A percentile compares a stretch with the other conserved stretches of the same genome.
These are phyloP conservation scores for Claviceps purpurea DNA, from an alignment of 2,329 filamentous ascomycete species.

Conservation along the genomic window DNA sequence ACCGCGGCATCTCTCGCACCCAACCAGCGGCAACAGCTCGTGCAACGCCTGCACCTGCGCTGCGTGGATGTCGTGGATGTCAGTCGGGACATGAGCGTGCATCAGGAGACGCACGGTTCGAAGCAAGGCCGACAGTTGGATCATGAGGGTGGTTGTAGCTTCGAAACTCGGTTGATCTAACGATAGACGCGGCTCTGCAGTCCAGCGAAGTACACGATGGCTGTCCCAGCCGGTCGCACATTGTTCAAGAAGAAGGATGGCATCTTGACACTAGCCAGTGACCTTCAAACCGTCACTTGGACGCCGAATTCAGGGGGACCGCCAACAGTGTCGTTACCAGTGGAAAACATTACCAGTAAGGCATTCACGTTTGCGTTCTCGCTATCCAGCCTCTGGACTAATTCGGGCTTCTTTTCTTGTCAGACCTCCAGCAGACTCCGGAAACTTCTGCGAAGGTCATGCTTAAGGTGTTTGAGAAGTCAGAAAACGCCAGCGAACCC, in stretches of 20 bases:
- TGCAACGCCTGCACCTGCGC: not conserved
- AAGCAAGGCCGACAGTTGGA: not conserved
- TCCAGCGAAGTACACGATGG: constrained; percentile 27
- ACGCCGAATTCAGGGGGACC: constrained; percentile 53
- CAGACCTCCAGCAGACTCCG: constrained; percentile 90
- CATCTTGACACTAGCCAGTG: constrained; percentile 58
- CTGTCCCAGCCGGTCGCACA: constrained; percentile 49
- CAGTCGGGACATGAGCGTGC: not conserved
- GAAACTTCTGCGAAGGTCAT: constrained; percentile 81
- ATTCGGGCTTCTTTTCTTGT: not conserved
- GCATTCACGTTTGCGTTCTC: not conserved
- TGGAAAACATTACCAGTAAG: constrained; percentile 70
- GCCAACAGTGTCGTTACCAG: constrained; percentile 53
- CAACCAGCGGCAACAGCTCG: not conserved
- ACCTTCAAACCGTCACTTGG: constrained; percentile 69
- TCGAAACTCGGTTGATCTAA: not conserved
- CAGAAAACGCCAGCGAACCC: constrained; percentile 42
- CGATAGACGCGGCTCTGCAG: not conserved
- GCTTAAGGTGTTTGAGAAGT: constrained; percentile 77
- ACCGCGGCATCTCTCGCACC: not conserved
- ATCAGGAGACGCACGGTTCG: not conserved
- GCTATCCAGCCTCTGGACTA: not conserved
- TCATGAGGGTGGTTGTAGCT: constrained; percentile 1
- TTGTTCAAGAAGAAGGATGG: constrained; percentile 96
- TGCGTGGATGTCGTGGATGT: not conserved